Percentiles rank a stretch among this genome's conserved stretches.
These are phyloP conservation scores for Calonectria leucothoes DNA, from an alignment of 2,329 filamentous ascomycete species.

Conservation along the genomic window DNA sequence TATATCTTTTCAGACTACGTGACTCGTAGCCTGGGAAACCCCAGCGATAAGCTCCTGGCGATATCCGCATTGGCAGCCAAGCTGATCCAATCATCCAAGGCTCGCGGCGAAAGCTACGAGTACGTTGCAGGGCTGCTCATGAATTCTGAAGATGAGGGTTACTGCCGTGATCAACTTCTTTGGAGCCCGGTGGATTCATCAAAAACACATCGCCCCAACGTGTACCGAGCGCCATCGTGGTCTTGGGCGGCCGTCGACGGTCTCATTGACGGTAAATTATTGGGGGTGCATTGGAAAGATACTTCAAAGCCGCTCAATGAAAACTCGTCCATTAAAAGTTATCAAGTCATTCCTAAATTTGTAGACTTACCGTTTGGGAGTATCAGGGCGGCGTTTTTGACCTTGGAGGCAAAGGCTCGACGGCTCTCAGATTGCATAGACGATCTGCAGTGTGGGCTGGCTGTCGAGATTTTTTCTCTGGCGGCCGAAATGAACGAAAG, in stretches of 20 bases:
- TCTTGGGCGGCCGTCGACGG: slow-evolving; percentile 7
- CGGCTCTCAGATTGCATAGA: not conserved
- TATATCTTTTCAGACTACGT: not conserved
- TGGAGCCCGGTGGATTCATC: not conserved
- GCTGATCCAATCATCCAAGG: not conserved
- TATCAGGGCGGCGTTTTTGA: not conserved
- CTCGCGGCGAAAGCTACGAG: not conserved
- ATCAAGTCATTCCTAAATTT: not conserved
- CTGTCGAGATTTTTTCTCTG: not conserved
- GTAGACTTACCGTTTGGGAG: not conserved
- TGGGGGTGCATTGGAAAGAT: not conserved
- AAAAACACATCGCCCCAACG: not conserved
- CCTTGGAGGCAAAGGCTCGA: not conserved
- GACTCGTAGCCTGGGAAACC: not conserved
- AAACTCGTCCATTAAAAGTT: not conserved
- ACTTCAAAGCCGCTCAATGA: too few species aligned
- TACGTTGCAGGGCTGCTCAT: not conserved
- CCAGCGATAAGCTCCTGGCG: not conserved
- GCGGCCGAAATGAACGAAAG: too few species aligned
- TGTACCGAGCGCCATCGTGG: slow-evolving; percentile 4
- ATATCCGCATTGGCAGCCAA: not conserved
- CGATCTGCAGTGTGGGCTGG: not conserved
- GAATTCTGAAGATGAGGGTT: not conserved
- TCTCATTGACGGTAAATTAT: too few species aligned
- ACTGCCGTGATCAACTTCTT: not conserved